Percentiles rank a stretch among this genome's conserved stretches.
Evolutionary conservation across 2,329 filamentous ascomycete genomes (phyloP).

Genomic region (Xylaria polymorpha): DNA sequence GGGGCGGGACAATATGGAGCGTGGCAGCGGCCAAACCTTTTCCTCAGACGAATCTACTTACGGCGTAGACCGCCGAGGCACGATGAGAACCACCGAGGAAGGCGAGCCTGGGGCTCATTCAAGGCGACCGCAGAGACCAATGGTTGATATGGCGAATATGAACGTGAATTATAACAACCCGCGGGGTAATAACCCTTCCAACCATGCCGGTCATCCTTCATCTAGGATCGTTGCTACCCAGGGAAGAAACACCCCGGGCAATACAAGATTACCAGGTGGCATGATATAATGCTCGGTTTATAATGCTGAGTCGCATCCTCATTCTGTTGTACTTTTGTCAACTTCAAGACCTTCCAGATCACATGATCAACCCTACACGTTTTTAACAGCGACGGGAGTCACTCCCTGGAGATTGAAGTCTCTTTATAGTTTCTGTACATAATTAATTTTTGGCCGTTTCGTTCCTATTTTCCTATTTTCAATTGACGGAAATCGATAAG

Average conservation of each 20-base stretch:
- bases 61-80: conserved; percentile 41
- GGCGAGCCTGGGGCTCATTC: conserved; percentile 54
- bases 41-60: conserved; percentile 33
- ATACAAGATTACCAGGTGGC: conserved; percentile 54
- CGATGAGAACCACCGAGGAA: conserved; percentile 54
- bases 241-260: conserved; percentile 42
- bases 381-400: neutral
- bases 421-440: conserved; percentile 44
- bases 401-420: conserved; percentile 5
- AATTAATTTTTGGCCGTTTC: conserved; percentile 25
- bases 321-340: neutral
- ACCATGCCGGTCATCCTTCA: conserved; percentile 50
- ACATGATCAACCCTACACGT: neutral
- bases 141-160: conserved; percentile 52
- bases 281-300: conserved; percentile 55
- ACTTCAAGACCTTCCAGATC: neutral
- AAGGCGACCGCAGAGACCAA: conserved; percentile 58
- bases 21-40: conserved; percentile 49
- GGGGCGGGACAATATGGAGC: conserved; percentile 49
- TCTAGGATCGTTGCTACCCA: conserved; percentile 52
- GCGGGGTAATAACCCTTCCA: conserved; percentile 45
- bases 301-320: neutral
- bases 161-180: conserved; percentile 38
- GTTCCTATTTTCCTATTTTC: conserved; percentile 31
- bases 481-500: conserved; percentile 38